Evolutionary conservation across 2,329 filamentous ascomycete genomes (phyloP), one percentile per base, ranked within the genome.

Genomic region (Polychaeton citri): DNA sequence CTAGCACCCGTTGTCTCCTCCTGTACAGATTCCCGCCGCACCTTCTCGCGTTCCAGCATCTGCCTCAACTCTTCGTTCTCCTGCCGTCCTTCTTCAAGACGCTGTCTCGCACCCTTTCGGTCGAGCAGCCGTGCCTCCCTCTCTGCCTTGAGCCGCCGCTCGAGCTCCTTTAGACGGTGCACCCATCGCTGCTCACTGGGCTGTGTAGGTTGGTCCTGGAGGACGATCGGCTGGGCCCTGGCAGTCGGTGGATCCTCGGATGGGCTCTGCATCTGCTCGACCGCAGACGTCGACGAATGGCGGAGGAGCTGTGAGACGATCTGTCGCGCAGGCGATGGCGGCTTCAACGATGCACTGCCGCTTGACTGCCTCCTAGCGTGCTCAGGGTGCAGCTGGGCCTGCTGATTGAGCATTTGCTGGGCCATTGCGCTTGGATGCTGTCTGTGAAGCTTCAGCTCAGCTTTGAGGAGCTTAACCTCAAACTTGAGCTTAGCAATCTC

Each of bases 141-240:
- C 62, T 98, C 90, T 32, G 82, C 78, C 58, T 94, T 93, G 13
- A 98, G 67, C 48, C 92, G 76, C 45, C 79, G 72, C 65, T 98
- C 90, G 47, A 96, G 65, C 54, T 96, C 87, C 38, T 84, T 76
- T 21, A 96, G 67, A 5, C 90, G 68, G 43, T 93, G 74, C 44
- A 92, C 76, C 84, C 85, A 94, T 46, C 81, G 75, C 45, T 82
- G 79, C 47, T 88, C 80, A 26, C 66, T 67, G 2, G 64, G 62
- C 34, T 64, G 59, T 19, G 61, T 47, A 4, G 59, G 57, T 6
- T 54, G 52, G 6, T 54, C 50, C 19, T 34, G 40, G 18, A 51
- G 45, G 1, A 54, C 40, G 66, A 71, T 16, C 65, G 72, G 20
- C 68, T 75, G 10, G 13, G 30, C 36, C 10, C 31, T 34, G 17